A percentile compares a stretch with the other conserved stretches of the same genome.
These are phyloP conservation scores for Simmondsia chinensis DNA, from an alignment of 148 eudicot genomes.

Conservation along the genomic window DNA sequence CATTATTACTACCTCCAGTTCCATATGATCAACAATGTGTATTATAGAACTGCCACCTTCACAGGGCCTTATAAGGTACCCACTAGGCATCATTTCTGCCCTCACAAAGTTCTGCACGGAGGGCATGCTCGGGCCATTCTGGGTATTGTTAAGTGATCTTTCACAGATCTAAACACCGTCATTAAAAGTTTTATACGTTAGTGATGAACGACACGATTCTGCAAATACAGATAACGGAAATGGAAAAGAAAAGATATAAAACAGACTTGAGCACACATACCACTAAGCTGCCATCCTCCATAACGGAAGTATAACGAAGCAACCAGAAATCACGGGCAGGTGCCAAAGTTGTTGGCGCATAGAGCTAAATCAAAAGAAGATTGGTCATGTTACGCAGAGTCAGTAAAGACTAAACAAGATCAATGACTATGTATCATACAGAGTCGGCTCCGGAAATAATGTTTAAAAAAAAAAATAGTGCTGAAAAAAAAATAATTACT, in stretches of 20 bases:
- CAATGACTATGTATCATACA: neutral
- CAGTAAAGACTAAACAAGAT: neutral
- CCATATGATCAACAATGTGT: constrained; percentile 78
- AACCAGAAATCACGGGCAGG: constrained; percentile 98
- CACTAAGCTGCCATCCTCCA: constrained; percentile 98
- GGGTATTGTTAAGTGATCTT: constrained; percentile 83
- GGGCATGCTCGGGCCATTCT: constrained; percentile 87
- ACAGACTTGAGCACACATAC: constrained; percentile 24
- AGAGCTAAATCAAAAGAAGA: constrained; percentile 40
- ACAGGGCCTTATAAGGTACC: constrained; percentile 74
- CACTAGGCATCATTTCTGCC: constrained; percentile 78
- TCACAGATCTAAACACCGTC: constrained; percentile 60
- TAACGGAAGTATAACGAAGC: constrained; percentile 82
- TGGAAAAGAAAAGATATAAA: neutral
- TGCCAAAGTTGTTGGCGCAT: constrained; percentile 96
- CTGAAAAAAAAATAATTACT: no score
- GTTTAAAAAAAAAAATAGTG: no score
- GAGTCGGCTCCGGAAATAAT: no score
- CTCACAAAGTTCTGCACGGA: constrained; percentile 63
- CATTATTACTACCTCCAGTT: constrained; percentile 44
- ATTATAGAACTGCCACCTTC: constrained; percentile 83
- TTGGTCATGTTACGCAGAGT: no score
- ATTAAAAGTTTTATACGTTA: neutral
- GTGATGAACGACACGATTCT: no score
- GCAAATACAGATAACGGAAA: neutral